Base-by-base conservation (phyloP, 176 grass and related monocot genomes). In the Paspalum vaginatum region DNA sequence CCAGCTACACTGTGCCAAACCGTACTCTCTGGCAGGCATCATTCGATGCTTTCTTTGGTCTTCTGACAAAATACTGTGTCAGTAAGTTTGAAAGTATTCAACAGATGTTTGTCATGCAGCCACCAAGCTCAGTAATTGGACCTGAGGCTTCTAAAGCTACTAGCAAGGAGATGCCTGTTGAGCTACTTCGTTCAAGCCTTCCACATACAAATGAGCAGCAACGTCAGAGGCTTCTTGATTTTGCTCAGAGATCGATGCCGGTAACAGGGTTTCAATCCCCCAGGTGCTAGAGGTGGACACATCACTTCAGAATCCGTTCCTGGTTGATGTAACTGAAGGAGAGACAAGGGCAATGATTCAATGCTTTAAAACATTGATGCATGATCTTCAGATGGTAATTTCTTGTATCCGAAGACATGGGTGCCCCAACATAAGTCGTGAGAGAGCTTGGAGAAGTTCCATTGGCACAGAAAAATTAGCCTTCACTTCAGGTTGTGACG, bases 131-230 rank as follows among this genome's bases (percentile, higher is more conserved):
- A 25, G 85, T 73, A 42, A 74, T 86, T 38, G 93, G 91, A 82
- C 83, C 93, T 9, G 97, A 99, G 66, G 88, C 88, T 76, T 89
- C 91, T 26, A 78, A 86, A 79, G 87, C 91, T 68, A 86, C 90
- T 20, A 93, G 97, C 59, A 93, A 91, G 86, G 97, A 99, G 84
- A 99, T 99, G 93, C 97, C 97, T 17, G 82, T 93, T n/a, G 97
- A 99, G 74, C 79, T 99, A 20, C 89, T 99, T 38, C 85, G 91
- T 40, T 87, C 91, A 62, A 96, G 97, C 86, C 88, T 96, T 88
- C 97, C 97, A 76, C 97, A 96, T 88, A 96, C 97, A 69, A 93
- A 91, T 14, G 91, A 99, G 48, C 90, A 99, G 46, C 97, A 99
- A 72, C 85, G 79, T 1, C 83, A 96, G 14, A 82, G 93, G 90